Base-by-base conservation (phyloP, 768 basidiomycete species). In the Russula foetens region DNA sequence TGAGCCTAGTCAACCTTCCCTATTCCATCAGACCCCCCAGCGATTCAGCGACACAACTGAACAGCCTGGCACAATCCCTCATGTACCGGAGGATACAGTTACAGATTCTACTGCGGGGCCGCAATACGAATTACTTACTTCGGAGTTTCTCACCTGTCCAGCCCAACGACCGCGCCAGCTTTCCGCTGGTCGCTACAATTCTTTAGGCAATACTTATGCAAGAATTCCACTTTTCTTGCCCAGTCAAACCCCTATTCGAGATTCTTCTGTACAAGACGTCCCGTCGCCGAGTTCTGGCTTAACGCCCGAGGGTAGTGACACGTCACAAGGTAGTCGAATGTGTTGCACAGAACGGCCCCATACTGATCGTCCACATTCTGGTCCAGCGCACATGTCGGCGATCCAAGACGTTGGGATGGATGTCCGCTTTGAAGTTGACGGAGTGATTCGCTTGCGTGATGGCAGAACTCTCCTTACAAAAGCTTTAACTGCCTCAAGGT, bases 221-320 rank as follows among this genome's bases (percentile, higher is more conserved):
- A 61, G 51, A 51, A 14, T 50, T 1, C 60, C 60, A 24, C 26
- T 61, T 1, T 61, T 61, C 43, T 50, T 61, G 12, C 60, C 60
- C 21, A 51, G 54, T 46, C 48, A 61, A 61, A 61, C 60, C 1
- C 60, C 60, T 33, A 51, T 38, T 38, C 54, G 60, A 26, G 54
- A 45, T 14, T 8, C 21, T 43, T 44, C 48, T 6, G 11, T 24
- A 24, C 59, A 7, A 41, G 24, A 23, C n/a, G 15, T 26, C 24
- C 35, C 59, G 11, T 31, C 41, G 11, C 54, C 23, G 7, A 24
- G 24, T 33, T 24, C 33, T 23, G 12, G 35, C 23, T 15, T 23
- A 12, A 29, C 11, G 6, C 14, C 29, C 11, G 33, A 51, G 21
- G 41, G 26, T 9, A 50, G 19, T 33, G 23, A 11, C 23, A 28